Percentiles rank a stretch among this genome's conserved stretches.
Conservation (phyloP, 2,329 filamentous ascomycete genomes). For the Davidsoniella eucalypti region DNA sequence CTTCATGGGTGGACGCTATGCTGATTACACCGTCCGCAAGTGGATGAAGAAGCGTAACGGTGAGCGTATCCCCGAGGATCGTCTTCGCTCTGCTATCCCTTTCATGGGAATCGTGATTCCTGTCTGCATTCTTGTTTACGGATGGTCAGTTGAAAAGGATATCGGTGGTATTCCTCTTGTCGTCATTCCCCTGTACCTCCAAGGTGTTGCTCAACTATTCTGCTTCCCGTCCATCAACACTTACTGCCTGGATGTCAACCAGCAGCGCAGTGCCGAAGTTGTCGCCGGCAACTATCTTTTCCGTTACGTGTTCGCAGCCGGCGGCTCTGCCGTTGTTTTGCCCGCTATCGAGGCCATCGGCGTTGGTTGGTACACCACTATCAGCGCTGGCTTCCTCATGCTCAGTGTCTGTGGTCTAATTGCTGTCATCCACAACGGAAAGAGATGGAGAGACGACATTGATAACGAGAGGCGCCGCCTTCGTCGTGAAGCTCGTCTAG, state of each 20-base stretch:
- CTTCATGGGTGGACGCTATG: slow-evolving; percentile 55
- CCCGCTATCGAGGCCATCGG: slow-evolving; percentile 60
- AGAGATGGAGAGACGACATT: slow-evolving; percentile 24
- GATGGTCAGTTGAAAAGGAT: slow-evolving; percentile 32
- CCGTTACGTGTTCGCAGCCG: slow-evolving; percentile 57
- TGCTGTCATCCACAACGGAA: slow-evolving; percentile 25
- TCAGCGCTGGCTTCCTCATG: slow-evolving; percentile 27
- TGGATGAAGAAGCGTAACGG: slow-evolving; percentile 45
- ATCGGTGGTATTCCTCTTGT: slow-evolving; percentile 41
- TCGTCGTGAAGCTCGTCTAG: slow-evolving; percentile 4
- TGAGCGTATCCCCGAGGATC: slow-evolving; percentile 49
- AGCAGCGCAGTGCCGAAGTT: slow-evolving; percentile 51
- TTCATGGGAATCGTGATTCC: slow-evolving; percentile 44
- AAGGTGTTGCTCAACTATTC: slow-evolving; percentile 59
- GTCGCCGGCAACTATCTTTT: slow-evolving; percentile 68
- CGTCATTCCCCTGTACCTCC: slow-evolving; percentile 56
- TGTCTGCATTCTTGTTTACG: slow-evolving; percentile 46
- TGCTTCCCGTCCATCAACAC: slow-evolving; percentile 63
- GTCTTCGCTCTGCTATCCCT: slow-evolving; percentile 40
- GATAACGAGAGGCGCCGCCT: slow-evolving; percentile 14
- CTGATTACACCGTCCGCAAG: slow-evolving; percentile 47
- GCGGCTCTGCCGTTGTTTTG: slow-evolving; percentile 53
- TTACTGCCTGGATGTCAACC: slow-evolving; percentile 73
- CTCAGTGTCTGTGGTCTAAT: slow-evolving; percentile 9
- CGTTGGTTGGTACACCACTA: slow-evolving; percentile 67